Conservation (phyloP, 108 stramenopile species). For the Bacterosira constricta region DNA sequence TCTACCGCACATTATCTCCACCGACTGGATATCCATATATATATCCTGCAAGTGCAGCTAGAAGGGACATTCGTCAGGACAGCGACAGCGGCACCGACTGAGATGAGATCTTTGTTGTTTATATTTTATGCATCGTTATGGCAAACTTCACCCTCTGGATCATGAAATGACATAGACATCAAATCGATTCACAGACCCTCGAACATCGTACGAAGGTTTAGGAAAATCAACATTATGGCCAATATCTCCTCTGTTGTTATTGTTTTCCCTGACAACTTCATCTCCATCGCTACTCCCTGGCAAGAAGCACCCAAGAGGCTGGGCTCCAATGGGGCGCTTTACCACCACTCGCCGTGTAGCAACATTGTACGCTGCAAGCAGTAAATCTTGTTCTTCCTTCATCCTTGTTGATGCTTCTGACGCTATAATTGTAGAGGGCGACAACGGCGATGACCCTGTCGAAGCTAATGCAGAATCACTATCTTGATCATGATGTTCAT, state of each 20-base stretch:
- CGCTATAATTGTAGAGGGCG: background rate
- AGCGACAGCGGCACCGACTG: too few species aligned
- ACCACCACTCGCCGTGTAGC: conserved; percentile 72
- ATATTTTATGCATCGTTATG: too few species aligned
- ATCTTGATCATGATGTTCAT: background rate
- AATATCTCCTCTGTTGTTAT: background rate
- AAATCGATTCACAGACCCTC: conserved; percentile 78
- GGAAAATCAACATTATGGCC: background rate
- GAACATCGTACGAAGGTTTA: conserved; percentile 67
- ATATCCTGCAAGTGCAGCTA: too few species aligned
- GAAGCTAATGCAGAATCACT: background rate
- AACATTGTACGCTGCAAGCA: conserved; percentile 46
- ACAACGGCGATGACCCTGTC: background rate
- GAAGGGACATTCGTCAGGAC: too few species aligned
- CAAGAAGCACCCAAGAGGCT: conserved; percentile 53
- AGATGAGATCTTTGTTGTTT: too few species aligned
- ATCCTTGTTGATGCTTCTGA: background rate
- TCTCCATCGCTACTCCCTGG: background rate
- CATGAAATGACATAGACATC: conserved; percentile 70
- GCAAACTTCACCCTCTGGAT: too few species aligned
- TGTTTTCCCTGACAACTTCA: background rate
- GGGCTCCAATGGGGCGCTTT: conserved; percentile 77
- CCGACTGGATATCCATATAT: too few species aligned
- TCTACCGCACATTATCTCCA: too few species aligned
- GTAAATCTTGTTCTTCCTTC: conserved; percentile 54